Evolutionary conservation across 2,329 filamentous ascomycete species (phyloP).

Genomic region (Aschersonia sp.): DNA sequence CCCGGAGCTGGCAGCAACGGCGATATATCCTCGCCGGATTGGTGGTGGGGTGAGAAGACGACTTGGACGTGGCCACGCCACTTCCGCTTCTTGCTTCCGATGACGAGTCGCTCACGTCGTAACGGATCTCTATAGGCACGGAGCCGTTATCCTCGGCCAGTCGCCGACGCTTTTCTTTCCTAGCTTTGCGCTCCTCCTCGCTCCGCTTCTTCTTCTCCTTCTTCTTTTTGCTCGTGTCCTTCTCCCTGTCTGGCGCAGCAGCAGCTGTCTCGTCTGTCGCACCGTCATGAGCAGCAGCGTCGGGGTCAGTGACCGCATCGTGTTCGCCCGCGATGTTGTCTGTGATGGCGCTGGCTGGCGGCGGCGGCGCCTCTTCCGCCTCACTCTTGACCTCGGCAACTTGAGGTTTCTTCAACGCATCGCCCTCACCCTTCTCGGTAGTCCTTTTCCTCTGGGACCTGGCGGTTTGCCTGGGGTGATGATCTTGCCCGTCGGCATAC

Average conservation of each 20-base stretch:
- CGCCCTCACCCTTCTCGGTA: slow-evolving; percentile 58
- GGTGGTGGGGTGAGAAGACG: slow-evolving; percentile 51
- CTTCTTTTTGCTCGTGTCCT: slow-evolving; percentile 53
- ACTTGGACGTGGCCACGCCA: slow-evolving; percentile 10
- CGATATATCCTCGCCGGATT: slow-evolving; percentile 89
- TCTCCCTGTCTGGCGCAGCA: slow-evolving; percentile 17
- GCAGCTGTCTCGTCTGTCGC: slow-evolving; percentile 6
- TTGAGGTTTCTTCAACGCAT: slow-evolving; percentile 54
- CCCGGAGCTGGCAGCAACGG: slow-evolving; percentile 82
- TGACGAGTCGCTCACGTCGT: slow-evolving; percentile 52
- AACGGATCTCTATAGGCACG: slow-evolving; percentile 68
- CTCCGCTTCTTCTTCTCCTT: slow-evolving; percentile 95
- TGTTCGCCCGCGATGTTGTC: background rate
- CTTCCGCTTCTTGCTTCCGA: slow-evolving; percentile 13
- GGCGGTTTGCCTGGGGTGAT: slow-evolving; percentile 24
- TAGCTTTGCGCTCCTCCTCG: slow-evolving; percentile 81
- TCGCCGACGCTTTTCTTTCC: slow-evolving; percentile 76
- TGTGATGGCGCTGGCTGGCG: background rate
- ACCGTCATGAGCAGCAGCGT: slow-evolving; percentile 12
- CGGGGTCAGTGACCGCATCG: slow-evolving; percentile 1
- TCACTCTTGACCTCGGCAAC: slow-evolving; percentile 36
- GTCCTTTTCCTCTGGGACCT: slow-evolving; percentile 44
- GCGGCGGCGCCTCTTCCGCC: slow-evolving; percentile 8
- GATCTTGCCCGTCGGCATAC: slow-evolving; percentile 48
- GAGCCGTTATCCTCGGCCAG: slow-evolving; percentile 79